A percentile compares a stretch with the other conserved stretches of the same genome.
Conservation (phyloP, 768 basidiomycete genomes). For the Leccinellum albellum region DNA sequence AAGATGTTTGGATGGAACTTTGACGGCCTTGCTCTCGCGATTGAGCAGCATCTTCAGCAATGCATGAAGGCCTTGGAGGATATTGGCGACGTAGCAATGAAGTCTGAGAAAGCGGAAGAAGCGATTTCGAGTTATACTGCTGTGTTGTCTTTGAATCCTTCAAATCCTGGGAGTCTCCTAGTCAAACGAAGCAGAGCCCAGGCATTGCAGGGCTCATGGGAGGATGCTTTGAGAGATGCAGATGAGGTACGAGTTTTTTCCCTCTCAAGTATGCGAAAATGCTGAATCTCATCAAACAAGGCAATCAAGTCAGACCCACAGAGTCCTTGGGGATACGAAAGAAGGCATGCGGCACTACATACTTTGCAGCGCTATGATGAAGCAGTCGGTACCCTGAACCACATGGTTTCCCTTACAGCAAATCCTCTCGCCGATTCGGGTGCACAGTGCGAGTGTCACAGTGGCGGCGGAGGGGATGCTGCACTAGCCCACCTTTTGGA, state of each 20-base stretch:
- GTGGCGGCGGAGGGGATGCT: not conserved
- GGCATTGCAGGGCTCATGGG: not conserved
- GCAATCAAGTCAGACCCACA: not conserved
- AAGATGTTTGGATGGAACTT: constrained; percentile 14
- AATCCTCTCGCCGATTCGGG: not conserved
- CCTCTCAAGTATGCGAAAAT: too few species aligned
- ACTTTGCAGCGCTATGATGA: not conserved
- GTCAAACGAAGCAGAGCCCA: constrained; percentile 5
- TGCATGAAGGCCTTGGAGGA: not conserved
- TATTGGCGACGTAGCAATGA: not conserved
- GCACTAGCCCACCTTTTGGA: constrained; percentile 12
- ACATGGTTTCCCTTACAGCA: not conserved
- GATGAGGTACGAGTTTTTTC: not conserved
- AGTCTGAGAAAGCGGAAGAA: not conserved
- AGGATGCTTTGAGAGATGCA: constrained; percentile 11
- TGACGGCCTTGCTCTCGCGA: not conserved
- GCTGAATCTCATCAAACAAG: not conserved
- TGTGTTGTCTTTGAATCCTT: not conserved
- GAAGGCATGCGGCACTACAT: not conserved
- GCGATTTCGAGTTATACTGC: constrained; percentile 1
- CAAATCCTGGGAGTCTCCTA: not conserved
- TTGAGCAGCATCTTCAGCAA: not conserved
- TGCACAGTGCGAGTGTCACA: not conserved
- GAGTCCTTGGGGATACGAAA: not conserved
- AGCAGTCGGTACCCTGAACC: not conserved